A percentile compares a stretch with the other conserved stretches of the same genome.
These are phyloP conservation scores for Lablab purpureus DNA, from an alignment of 306 rosid species.

Conservation along the genomic window DNA sequence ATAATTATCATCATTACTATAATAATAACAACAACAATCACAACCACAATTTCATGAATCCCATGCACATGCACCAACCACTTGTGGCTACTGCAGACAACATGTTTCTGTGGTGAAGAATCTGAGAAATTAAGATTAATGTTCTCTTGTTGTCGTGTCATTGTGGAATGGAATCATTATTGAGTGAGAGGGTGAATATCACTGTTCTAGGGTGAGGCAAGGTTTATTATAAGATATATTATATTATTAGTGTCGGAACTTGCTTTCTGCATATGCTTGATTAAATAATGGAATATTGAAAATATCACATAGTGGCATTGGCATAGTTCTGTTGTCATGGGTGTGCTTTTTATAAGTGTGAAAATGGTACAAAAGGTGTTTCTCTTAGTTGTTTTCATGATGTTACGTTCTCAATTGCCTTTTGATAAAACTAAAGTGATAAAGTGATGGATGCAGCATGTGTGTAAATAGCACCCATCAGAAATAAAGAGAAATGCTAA, in stretches of 20 bases:
- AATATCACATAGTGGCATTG: background rate
- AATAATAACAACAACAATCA: background rate
- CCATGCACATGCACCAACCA: conserved; percentile 73
- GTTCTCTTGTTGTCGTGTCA: background rate
- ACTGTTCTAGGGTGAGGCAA: conserved; percentile 32
- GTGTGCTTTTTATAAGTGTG: conserved; percentile 41
- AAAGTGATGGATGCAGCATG: background rate
- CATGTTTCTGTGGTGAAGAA: conserved; percentile 55
- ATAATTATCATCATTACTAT: background rate
- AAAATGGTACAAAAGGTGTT: conserved; percentile 14
- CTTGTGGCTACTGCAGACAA: conserved; percentile 72
- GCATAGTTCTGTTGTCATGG: conserved; percentile 22
- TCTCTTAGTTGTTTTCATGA: background rate
- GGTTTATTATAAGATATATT: conserved; percentile 2
- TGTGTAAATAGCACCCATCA: background rate
- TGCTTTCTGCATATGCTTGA: background rate
- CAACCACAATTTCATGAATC: conserved; percentile 50
- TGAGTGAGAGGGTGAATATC: background rate
- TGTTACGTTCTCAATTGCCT: background rate
- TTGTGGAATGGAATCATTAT: background rate
- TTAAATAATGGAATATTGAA: background rate
- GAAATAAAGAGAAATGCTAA: background rate
- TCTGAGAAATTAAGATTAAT: background rate
- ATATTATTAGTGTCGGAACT: background rate
- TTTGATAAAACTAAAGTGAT: conserved; percentile 7